Evolutionary conservation across 192 early-diverging fungal genomes (phyloP), one percentile per base, ranked within the genome.

Genomic region (Chytriomyces confervae): DNA sequence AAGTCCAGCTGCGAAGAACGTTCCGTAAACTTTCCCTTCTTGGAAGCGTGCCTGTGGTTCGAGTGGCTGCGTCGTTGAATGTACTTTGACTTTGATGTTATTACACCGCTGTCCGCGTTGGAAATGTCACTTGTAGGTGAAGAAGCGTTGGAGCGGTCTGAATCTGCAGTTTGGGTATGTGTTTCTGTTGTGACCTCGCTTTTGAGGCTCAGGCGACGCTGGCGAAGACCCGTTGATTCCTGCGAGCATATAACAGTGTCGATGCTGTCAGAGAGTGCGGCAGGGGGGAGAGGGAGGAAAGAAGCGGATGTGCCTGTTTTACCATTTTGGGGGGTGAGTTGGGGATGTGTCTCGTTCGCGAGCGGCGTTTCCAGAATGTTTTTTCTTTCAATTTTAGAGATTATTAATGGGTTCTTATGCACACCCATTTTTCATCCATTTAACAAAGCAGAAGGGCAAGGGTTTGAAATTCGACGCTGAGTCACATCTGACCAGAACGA

Each of bases 1-100:
- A 76, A 76, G 18, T 76, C 74, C 27, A 76, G 74, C 6, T 18
- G 62, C 36, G 74, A 64, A 7, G 74, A 66, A 6, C 74, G 74
- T 57, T 57, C 53, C 13, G 53, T 57, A 57, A 57, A 57, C 53
- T 57, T 57, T 20, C 53, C 53, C 53, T 57, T 57, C 5, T 57
- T 57, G 3, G 53, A 13, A 20, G 53, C 53, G 2, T 20, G 13
- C 5, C 20, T 57, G 53, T 57, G 53, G 53, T 20, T 13, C 16
- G 53, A 57, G 20, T 57, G 53, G 5, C 53, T 57, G 13, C 53
- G 13, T 13, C 53, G 53, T n/a, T 13, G 16, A 57, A 20, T 57
- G 53, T 57, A 57, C 20, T 57, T 57, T 57, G 16, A n/a, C 53
- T 57, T 20, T 57, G 53, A 20, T 20, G 13, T 57, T 1, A 57